Conservation (phyloP, 805 yeast species). For the Ascoidea rubescens region DNA sequence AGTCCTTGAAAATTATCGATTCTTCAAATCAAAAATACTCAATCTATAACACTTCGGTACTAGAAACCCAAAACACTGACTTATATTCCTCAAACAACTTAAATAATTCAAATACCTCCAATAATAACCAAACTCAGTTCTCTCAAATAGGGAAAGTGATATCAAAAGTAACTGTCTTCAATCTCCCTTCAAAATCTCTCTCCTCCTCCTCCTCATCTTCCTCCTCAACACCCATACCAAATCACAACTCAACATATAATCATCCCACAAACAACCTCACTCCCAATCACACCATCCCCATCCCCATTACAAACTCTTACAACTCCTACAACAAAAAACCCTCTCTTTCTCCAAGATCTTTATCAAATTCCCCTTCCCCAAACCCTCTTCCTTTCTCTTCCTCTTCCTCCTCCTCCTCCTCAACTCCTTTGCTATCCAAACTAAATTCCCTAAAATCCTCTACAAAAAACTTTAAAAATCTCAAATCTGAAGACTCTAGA, state of each 20-base stretch:
- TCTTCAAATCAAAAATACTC: background rate
- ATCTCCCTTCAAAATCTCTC: background rate
- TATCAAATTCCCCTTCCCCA: background rate
- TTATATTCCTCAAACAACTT: too few relatives aligned
- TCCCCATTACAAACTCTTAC: background rate
- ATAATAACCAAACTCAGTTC: too few relatives aligned
- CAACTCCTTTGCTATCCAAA: background rate
- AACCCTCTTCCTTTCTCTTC: background rate
- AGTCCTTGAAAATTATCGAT: background rate
- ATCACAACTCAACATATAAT: background rate
- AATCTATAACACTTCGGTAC: background rate
- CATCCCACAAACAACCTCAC: too few relatives aligned
- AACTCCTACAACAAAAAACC: too few relatives aligned
- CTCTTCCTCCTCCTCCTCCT: background rate
- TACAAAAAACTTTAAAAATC: background rate
- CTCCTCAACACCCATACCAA: background rate
- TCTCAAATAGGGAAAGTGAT: background rate
- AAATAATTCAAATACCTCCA: background rate
- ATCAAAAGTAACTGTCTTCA: background rate
- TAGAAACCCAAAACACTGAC: too few relatives aligned
- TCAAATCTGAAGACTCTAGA: conserved; percentile 6
- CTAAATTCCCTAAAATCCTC: background rate
- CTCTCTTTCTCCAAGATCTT: too few relatives aligned
- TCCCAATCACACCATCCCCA: too few relatives aligned
- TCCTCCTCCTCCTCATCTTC: background rate